Evolutionary conservation across 2,329 filamentous ascomycete species (phyloP).

Genomic region (Cytospora chrysosperma): DNA sequence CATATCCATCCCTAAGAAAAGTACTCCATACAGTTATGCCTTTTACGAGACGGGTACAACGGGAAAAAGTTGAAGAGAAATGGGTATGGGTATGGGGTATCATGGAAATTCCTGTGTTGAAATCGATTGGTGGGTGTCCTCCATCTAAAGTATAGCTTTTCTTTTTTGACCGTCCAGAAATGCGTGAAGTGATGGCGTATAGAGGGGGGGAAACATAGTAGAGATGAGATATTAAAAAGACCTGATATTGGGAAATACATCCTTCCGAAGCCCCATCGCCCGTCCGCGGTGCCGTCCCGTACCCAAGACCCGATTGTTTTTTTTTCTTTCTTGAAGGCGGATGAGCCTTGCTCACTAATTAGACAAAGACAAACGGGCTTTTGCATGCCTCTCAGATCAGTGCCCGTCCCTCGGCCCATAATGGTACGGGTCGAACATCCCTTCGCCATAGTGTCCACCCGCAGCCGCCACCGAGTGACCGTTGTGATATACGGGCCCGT

Average conservation of each 20-base stretch:
- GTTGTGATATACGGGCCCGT: conserved; percentile 14
- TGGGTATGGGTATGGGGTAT: neutral
- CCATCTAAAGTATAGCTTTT: neutral
- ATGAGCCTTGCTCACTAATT: too few relatives aligned
- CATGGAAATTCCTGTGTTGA: neutral
- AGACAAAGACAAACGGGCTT: too few relatives aligned
- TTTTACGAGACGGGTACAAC: neutral
- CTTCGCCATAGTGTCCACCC: conserved; percentile 18
- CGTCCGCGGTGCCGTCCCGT: neutral
- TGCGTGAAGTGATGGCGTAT: neutral
- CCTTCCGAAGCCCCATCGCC: neutral
- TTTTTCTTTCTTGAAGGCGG: too few relatives aligned
- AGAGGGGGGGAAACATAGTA: neutral
- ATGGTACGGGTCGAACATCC: conserved; percentile 19
- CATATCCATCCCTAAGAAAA: neutral
- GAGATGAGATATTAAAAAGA: neutral
- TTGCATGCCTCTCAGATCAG: neutral
- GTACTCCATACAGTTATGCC: neutral
- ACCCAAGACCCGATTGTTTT: too few relatives aligned
- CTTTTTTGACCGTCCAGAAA: neutral
- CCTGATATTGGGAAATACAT: neutral
- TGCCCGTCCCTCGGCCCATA: conserved; percentile 22
- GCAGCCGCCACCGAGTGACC: conserved; percentile 9
- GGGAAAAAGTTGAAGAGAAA: neutral
- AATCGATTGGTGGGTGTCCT: neutral